Conservation (phyloP, 352 stramenopile genomes). For the Peronospora belbahrii region DNA sequence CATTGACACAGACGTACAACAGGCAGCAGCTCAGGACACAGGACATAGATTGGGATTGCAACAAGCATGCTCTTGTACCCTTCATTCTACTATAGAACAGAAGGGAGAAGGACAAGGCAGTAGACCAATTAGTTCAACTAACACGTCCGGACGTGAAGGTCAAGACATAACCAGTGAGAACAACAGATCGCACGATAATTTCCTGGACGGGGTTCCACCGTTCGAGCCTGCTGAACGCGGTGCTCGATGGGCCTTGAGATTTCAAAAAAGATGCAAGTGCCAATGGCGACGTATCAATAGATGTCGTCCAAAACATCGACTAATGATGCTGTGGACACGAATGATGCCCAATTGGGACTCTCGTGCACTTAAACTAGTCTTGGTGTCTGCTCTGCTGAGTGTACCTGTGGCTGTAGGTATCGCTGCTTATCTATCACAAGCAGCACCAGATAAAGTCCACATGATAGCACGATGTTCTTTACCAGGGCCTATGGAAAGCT, state of each 20-base stretch:
- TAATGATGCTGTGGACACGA: slow-evolving; percentile 42
- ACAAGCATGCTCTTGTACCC: slow-evolving; percentile 8
- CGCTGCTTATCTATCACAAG: slow-evolving; percentile 28
- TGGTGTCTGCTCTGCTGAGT: slow-evolving; percentile 42
- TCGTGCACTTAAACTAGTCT: slow-evolving; percentile 48
- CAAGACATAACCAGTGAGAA: slow-evolving; percentile 29
- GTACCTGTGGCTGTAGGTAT: slow-evolving; percentile 37
- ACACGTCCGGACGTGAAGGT: slow-evolving; percentile 17
- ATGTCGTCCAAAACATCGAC: slow-evolving; percentile 19
- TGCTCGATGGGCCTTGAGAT: slow-evolving; percentile 12
- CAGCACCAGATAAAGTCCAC: slow-evolving; percentile 18
- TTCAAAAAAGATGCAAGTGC: slow-evolving; percentile 21
- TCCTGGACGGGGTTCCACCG: slow-evolving; percentile 21
- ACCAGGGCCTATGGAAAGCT: slow-evolving; percentile 16
- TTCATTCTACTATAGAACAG: slow-evolving; percentile 29
- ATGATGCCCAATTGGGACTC: slow-evolving; percentile 70
- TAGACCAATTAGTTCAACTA: slow-evolving; percentile 12
- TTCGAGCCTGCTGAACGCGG: slow-evolving; percentile 20
- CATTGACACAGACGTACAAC: slow-evolving; percentile 55
- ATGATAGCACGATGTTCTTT: slow-evolving; percentile 43
- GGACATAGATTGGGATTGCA: slow-evolving; percentile 15
- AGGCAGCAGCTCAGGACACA: slow-evolving; percentile 17
- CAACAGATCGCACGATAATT: slow-evolving; percentile 19
- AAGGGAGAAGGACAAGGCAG: slow-evolving; percentile 17
- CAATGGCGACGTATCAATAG: slow-evolving; percentile 10